Conservation (phyloP, 768 basidiomycete species). For the Clitopilus hobsonii region DNA sequence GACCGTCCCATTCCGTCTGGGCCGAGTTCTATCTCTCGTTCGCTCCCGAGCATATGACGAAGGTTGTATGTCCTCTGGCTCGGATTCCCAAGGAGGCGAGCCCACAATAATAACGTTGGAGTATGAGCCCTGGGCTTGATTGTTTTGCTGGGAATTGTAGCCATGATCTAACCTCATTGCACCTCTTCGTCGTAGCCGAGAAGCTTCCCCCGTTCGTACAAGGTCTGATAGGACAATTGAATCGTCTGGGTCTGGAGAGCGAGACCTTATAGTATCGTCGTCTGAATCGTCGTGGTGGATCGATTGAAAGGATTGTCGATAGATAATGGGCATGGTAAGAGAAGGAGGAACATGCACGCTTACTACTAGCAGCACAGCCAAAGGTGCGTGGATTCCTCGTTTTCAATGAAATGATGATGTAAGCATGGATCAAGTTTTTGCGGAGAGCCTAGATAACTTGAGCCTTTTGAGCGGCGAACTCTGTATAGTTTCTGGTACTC, state of each 20-base stretch:
- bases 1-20: conserved; percentile 9
- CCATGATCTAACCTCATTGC: conserved; percentile 59
- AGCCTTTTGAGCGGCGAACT: not conserved
- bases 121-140: conserved; percentile 2
- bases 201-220: conserved; percentile 69
- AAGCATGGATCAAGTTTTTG: not conserved
- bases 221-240: conserved; percentile 71
- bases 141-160: conserved; percentile 4
- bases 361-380: not conserved
- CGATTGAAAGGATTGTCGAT: conserved; percentile 2
- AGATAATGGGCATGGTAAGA: conserved; percentile 9
- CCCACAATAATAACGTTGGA: conserved; percentile 8
- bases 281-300: not conserved
- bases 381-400: conserved; percentile 1
- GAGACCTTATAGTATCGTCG: not conserved
- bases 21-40: conserved; percentile 6
- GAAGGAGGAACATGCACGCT: not conserved
- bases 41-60: not conserved
- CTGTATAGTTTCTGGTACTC: too few species aligned
- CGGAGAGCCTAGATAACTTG: not conserved
- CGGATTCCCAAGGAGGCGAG: conserved; percentile 23
- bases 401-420: conserved; percentile 6
- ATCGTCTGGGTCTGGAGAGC: conserved; percentile 48
- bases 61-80: conserved; percentile 10
- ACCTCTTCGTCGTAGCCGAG: conserved; percentile 66